Evolutionary conservation across 2,329 filamentous ascomycete genomes (phyloP), one percentile per base, ranked within the genome.

Genomic region (Ophiostoma sp.): DNA sequence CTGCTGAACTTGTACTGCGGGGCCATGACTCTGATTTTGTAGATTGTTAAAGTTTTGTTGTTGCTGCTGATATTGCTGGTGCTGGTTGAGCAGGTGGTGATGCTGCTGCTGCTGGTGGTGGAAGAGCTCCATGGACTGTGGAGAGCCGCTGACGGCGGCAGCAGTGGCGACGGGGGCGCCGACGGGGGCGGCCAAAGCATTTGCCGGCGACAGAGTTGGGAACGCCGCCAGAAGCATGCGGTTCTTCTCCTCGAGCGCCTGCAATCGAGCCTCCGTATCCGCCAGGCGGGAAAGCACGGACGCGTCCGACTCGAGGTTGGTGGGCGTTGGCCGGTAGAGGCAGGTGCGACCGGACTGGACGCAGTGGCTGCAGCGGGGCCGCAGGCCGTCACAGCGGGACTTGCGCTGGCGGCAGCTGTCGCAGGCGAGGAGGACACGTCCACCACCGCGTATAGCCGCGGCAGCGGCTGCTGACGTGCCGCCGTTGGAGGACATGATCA

Each of bases 341-440:
- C 59, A 63, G 31, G 59, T 39, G 59, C 59, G 59, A 19, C 59
- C 59, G 31, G 59, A 63, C 59, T 63, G 59, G 28, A 63, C 59
- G 33, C 59, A 63, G 59, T 63, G 59, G 59, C 59, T 63, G 59
- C 59, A 63, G 59, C 59, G 59, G 31, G 59, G 59, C 59, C 59
- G 31, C 31, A 63, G 19, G 17, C 59, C 59, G 59, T 63, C 59
- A 22, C 59, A 63, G 59, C 59, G 59, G 31, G 59, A 63, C 59
- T 63, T 63, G 59, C 59, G 59, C 59, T 39, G 59, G 59, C 59
- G 59, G 59, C 59, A 63, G 31, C 59, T 63, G 59, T 63, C 59
- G 28, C 59, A 63, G 59, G 59, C 59, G 8, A 63, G 19, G 31
- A 63, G 33, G 31, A 63, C 59, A 36, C 59, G 59, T 15, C 59